Conservation (phyloP, 1,284 basidiomycete genomes). For the Moesziomyces aphidis region DNA sequence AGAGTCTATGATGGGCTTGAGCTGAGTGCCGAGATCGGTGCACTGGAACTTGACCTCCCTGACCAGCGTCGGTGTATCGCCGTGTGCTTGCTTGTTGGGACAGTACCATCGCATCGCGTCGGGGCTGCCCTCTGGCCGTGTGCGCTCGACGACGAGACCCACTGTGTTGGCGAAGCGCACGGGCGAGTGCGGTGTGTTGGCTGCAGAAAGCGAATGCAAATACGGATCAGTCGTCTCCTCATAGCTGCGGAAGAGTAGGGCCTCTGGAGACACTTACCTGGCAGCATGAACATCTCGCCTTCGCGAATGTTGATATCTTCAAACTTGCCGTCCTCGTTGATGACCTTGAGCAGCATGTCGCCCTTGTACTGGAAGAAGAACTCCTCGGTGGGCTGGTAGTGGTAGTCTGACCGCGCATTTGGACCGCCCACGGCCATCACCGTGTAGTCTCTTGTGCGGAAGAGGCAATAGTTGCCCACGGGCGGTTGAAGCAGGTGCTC, state of each 20-base stretch:
- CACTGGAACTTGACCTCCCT: slow-evolving; percentile 88
- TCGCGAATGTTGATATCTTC: slow-evolving; percentile 89
- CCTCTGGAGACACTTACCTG: slow-evolving; percentile 72
- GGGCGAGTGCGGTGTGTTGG: slow-evolving; percentile 94
- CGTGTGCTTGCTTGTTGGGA: slow-evolving; percentile 75
- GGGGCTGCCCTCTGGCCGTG: slow-evolving; percentile 76
- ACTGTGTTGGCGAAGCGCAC: slow-evolving; percentile 90
- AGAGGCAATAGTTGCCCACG: slow-evolving; percentile 67
- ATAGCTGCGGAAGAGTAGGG: not conserved
- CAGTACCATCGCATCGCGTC: slow-evolving; percentile 97
- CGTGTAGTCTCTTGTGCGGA: slow-evolving; percentile 60
- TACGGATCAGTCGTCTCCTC: not conserved
- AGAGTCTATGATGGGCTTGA: slow-evolving; percentile 83
- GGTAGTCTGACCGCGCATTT: slow-evolving; percentile 64
- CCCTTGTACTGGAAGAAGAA: slow-evolving; percentile 67
- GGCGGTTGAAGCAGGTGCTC: slow-evolving; percentile 65
- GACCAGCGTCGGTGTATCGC: slow-evolving; percentile 79
- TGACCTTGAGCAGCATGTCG: slow-evolving; percentile 85
- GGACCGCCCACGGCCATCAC: slow-evolving; percentile 67
- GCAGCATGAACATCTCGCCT: slow-evolving; percentile 95
- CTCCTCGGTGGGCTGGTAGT: slow-evolving; percentile 64
- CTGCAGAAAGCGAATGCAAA: slow-evolving; percentile 3
- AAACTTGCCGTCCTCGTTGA: slow-evolving; percentile 83
- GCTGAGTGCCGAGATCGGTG: slow-evolving; percentile 89
- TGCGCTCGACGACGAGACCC: slow-evolving; percentile 93